Evolutionary conservation across 176 grass and related monocot genomes (phyloP).

Genomic region (Cymbopogon citratus): DNA sequence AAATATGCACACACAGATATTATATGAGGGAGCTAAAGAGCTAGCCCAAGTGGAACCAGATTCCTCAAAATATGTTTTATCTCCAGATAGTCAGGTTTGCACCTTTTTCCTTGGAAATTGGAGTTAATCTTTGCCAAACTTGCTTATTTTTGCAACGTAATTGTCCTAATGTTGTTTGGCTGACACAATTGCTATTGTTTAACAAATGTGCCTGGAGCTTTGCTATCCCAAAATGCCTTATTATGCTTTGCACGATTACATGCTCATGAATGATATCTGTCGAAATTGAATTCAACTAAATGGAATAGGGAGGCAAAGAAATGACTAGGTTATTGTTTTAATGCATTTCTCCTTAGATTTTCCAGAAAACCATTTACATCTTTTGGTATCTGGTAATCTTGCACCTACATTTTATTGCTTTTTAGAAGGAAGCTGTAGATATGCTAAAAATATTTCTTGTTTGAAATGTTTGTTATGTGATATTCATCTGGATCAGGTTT

Average conservation of each 20-base stretch:
- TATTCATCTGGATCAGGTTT: not conserved
- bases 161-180: not conserved
- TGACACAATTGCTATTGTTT: not conserved
- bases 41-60: conserved; percentile 65
- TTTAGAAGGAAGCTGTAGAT: not conserved
- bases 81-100: conserved; percentile 68
- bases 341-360: not conserved
- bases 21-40: conserved; percentile 92
- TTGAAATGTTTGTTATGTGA: not conserved
- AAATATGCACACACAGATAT: conserved; percentile 58
- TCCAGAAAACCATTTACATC: not conserved
- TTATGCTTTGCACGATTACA: not conserved
- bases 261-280: not conserved
- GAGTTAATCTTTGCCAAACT: not conserved
- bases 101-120: not conserved
- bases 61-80: conserved; percentile 69
- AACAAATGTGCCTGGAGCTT: not conserved
- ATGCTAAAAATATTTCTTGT: not conserved
- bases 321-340: not conserved
- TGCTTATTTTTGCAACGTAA: not conserved
- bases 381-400: not conserved
- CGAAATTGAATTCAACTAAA: not conserved
- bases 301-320: not conserved
- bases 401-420: conserved; percentile 1
- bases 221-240: not conserved